Evolutionary conservation across 2,329 filamentous ascomycete genomes (phyloP), one percentile per base, ranked within the genome.

Genomic region (Epichloe typhina): DNA sequence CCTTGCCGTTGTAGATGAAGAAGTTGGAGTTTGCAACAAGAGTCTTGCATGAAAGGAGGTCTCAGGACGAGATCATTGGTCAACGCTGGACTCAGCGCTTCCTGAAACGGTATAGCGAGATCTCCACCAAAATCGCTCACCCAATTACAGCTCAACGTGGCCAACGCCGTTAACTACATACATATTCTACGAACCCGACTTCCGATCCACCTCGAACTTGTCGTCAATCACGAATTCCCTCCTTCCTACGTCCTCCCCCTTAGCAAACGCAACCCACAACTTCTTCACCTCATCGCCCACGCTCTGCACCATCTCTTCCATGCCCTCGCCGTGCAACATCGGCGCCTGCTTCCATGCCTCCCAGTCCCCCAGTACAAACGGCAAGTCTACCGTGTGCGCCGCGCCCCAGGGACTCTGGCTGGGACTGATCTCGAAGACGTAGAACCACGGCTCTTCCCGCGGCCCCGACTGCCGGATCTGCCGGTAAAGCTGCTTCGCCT

Each of bases 321-420:
- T 39, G 11, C 47, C 23, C 1, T 36, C 19, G 8, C 52, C 55
- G 23, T 51, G 33, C 12, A 58, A 12, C 55, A 57, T 57, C 5
- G 55, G 56, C 21, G 56, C 56, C 31, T 52, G 31, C 40, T 57
- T 57, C 55, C 56, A 58, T 4, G 33, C 56, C 52, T 31, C 26
- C 26, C 26, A 31, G 26, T 3, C 26, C 26, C 26, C 26, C 26
- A 31, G 26, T 31, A 31, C 1, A 31, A 31, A 31, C 11, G 56
- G 54, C 46, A 58, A 21, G 19, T 58, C 56, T 4, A 57, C 46
- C 12, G 51, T 53, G 46, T 58, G 56, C 35, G 56, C 35, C 1
- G 55, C 48, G n/a, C 46, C n/a, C 36, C 40, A 50, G 8, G 33
- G 40, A 51, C 43, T 53, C 33, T 26, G 51, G 15, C 46, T 7